These are phyloP conservation scores for Candida tallmaniae DNA, from an alignment of 805 yeast genomes.

Conservation along the genomic window DNA sequence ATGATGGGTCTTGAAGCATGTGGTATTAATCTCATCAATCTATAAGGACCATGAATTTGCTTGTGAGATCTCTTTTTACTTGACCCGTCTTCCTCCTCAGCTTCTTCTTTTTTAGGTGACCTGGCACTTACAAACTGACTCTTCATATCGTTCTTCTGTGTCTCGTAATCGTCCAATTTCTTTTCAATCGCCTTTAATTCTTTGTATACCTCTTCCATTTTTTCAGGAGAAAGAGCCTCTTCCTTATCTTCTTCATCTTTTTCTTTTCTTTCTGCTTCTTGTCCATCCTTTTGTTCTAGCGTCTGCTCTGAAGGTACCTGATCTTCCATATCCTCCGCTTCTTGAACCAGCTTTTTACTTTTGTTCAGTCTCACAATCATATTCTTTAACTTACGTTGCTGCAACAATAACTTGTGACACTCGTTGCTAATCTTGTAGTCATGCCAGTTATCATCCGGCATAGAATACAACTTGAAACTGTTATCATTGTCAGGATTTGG, in stretches of 20 bases:
- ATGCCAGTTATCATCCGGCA: slow-evolving; percentile 75
- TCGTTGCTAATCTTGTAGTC: slow-evolving; percentile 70
- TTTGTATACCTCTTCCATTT: slow-evolving; percentile 25
- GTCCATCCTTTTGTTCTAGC: not conserved
- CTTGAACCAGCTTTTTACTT: slow-evolving; percentile 25
- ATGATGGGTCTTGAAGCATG: slow-evolving; percentile 79
- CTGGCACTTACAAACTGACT: slow-evolving; percentile 21
- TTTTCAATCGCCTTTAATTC: slow-evolving; percentile 35
- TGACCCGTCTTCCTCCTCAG: slow-evolving; percentile 12
- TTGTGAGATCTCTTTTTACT: slow-evolving; percentile 38
- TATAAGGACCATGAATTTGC: slow-evolving; percentile 77
- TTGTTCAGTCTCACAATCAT: slow-evolving; percentile 39
- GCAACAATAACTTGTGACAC: slow-evolving; percentile 61
- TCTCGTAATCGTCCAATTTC: slow-evolving; percentile 34
- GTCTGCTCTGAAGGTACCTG: not conserved
- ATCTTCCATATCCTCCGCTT: not conserved
- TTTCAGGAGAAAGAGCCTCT: slow-evolving; percentile 30
- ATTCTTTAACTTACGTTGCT: slow-evolving; percentile 54
- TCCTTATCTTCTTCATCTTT: slow-evolving; percentile 10
- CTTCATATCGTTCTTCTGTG: slow-evolving; percentile 31
- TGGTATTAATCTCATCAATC: slow-evolving; percentile 75
- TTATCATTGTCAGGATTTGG: slow-evolving; percentile 73
- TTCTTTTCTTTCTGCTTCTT: not conserved
- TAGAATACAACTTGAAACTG: slow-evolving; percentile 78
- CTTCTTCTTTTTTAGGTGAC: slow-evolving; percentile 8